Evolutionary conservation across 306 rosid genomes (phyloP), one percentile per base, ranked within the genome.

Genomic region (Corylus americana): DNA sequence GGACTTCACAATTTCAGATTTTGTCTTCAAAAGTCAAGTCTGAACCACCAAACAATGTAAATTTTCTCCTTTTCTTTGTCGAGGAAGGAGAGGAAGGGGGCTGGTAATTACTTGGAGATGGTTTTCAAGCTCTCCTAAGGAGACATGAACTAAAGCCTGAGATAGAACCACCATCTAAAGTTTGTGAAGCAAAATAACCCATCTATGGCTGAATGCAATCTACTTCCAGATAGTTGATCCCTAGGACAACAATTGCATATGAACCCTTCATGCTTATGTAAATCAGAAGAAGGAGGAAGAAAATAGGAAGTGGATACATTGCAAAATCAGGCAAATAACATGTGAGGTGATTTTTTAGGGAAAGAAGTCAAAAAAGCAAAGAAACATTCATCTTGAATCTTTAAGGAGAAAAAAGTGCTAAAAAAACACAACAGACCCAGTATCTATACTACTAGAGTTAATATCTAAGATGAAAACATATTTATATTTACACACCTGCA

Each of bases 401-500:
- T 16, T 35, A 67, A 18, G 48, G 49, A 3, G 39, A 39, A 67
- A 42, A 67, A 67, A 18, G 13, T 39, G 44, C 70, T 8, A 67
- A 67, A 59, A 4, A 39, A 64, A 42, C 14, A 16, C 16, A 67
- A 44, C 48, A 67, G 7, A 10, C 29, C 27, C 14, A 42, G 44
- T 67, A 42, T 67, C 7, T 9, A 67, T 18, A 14, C 9, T 4
- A 39, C 8, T 39, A 67, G 27, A 18, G 50, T 42, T 9, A 1
- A 17, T 4, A 39, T 42, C 39, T n/a, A 67, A 0, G 5, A 63
- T 49, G 12, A 78, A 74, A 76, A 62, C 27, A 55, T 61, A 47
- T 50, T 71, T 37, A 77, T 62, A 71, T 22, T 71, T 59, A 83
- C 16, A 11, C 78, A 91, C 96, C 94, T 89, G 94, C 54, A 80